Conservation (phyloP, 208 protist genomes). For the Acanthamoeba culbertsoni region DNA sequence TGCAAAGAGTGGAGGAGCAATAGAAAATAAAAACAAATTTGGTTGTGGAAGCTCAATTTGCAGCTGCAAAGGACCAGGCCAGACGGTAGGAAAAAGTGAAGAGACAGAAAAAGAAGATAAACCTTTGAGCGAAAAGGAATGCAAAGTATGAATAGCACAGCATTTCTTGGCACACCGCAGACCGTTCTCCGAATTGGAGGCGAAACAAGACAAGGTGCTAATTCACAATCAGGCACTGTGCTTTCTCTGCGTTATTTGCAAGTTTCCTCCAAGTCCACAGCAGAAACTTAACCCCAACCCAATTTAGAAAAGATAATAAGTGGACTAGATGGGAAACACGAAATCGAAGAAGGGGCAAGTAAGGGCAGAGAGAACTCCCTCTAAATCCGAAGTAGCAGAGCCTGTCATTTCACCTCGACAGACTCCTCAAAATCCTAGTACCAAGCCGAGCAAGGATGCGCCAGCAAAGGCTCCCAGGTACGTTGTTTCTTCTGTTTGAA, state of each 20-base stretch:
- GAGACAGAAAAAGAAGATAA: too few relatives aligned
- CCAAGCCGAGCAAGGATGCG: background rate
- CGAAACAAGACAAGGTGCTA: too few relatives aligned
- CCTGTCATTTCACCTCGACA: background rate
- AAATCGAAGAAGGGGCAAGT: background rate
- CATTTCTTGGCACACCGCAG: too few relatives aligned
- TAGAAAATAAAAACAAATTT: background rate
- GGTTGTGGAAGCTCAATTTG: background rate
- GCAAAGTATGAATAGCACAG: too few relatives aligned
- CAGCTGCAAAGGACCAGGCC: too few relatives aligned
- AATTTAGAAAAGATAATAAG: background rate
- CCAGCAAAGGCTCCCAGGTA: background rate
- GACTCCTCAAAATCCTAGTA: background rate
- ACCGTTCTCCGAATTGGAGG: too few relatives aligned
- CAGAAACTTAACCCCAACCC: too few relatives aligned
- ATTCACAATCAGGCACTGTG: too few relatives aligned
- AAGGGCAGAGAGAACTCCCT: background rate
- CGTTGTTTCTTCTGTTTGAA: background rate
- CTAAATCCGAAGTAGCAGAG: background rate
- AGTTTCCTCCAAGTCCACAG: too few relatives aligned
- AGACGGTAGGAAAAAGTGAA: too few relatives aligned
- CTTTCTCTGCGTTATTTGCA: too few relatives aligned
- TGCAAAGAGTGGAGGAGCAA: background rate
- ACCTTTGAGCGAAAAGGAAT: too few relatives aligned
- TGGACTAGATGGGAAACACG: background rate